Conservation (phyloP, 192 early-diverging fungal genomes). For the Haplosporangium gracile region DNA sequence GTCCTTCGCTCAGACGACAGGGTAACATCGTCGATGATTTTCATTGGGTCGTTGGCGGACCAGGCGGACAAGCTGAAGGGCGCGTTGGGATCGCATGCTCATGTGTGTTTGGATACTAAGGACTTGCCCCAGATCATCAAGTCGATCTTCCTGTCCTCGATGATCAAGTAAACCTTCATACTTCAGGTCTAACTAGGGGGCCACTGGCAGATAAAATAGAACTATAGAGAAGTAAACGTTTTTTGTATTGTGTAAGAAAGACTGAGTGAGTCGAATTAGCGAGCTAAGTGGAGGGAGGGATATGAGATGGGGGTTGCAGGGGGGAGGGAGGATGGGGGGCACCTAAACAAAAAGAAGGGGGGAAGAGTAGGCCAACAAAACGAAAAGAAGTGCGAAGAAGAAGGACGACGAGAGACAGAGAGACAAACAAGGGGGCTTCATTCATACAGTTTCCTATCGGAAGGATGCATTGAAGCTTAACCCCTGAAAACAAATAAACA, state of each 20-base stretch:
- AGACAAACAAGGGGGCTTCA: not conserved
- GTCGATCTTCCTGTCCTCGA: constrained; percentile 70
- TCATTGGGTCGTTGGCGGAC: constrained; percentile 84
- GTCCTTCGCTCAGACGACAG: constrained; percentile 78
- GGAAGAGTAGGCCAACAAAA: not conserved
- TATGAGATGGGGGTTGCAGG: not conserved
- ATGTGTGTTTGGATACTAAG: constrained; percentile 72
- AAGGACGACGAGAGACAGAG: not conserved
- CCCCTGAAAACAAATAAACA: not conserved
- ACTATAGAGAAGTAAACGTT: no score
- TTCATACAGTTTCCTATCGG: not conserved
- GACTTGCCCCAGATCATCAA: constrained; percentile 75
- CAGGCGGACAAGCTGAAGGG: constrained; percentile 74
- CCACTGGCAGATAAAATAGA: no score
- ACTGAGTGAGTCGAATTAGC: no score
- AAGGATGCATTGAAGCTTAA: not conserved
- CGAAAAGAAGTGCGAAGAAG: not conserved
- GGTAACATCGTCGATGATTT: constrained; percentile 81
- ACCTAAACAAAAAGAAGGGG: not conserved
- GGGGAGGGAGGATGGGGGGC: no score
- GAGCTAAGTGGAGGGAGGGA: no score
- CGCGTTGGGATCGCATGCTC: constrained; percentile 65
- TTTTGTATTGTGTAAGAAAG: no score
- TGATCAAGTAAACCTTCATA: constrained; percentile 58
- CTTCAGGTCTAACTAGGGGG: no score